phyloP scores from a whole-genome alignment of 2,329 filamentous ascomycete genomes.

The Neurospora sp. region DNA sequence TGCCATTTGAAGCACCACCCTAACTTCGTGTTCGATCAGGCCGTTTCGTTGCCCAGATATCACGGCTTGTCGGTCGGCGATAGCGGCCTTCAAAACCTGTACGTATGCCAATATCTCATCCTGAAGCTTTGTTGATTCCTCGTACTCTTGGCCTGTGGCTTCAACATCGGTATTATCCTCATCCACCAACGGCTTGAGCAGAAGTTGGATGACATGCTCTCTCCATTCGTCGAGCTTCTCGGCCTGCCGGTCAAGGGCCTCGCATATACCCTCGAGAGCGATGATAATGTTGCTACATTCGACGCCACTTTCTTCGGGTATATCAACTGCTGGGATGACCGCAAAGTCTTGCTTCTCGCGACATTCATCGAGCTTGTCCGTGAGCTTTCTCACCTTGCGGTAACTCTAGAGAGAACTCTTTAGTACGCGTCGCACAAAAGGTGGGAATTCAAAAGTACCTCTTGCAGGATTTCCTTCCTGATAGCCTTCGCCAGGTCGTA shows the following conservation, averaged over 20 bases:
- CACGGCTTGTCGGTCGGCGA: conserved; percentile 69
- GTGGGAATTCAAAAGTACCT: conserved; percentile 18
- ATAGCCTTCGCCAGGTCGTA: conserved; percentile 74
- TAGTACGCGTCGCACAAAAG: not conserved
- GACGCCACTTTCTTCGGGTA: conserved; percentile 46
- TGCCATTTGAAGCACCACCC: conserved; percentile 50
- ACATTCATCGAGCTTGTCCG: conserved; percentile 50
- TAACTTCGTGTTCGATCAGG: conserved; percentile 64
- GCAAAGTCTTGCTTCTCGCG: conserved; percentile 46
- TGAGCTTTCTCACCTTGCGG: conserved; percentile 50
- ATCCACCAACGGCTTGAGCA: conserved; percentile 70
- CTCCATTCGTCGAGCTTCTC: conserved; percentile 66
- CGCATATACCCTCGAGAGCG: conserved; percentile 54
- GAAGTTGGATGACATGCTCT: conserved; percentile 58
- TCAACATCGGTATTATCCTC: conserved; percentile 58
- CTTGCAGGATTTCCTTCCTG: conserved; percentile 67
- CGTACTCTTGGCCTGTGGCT: conserved; percentile 81
- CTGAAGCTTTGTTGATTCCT: conserved; percentile 76
- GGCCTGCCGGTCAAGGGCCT: conserved; percentile 62
- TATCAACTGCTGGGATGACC: conserved; percentile 46
- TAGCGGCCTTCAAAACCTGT: conserved; percentile 61
- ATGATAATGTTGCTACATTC: conserved; percentile 61
- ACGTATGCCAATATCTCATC: conserved; percentile 86
- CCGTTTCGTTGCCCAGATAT: conserved; percentile 70
- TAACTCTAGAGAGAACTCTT: conserved; percentile 19